Conservation (phyloP, 345 rosid species). For the Noccaea caerulescens region DNA sequence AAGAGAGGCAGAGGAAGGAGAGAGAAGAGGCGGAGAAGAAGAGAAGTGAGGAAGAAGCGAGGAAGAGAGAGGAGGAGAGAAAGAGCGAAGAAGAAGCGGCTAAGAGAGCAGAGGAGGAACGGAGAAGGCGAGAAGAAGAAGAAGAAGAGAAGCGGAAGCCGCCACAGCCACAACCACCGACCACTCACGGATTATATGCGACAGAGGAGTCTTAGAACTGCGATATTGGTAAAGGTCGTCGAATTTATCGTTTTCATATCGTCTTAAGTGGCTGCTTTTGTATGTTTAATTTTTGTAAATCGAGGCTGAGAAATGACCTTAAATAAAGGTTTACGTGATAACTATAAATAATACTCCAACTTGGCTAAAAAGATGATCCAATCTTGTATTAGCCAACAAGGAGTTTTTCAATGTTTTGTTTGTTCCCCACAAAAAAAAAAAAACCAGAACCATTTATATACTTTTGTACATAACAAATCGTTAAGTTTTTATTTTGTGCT, state of each 20-base stretch:
- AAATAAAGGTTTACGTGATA: slow-evolving; percentile 1
- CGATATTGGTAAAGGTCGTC: not conserved
- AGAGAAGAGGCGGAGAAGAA: not conserved
- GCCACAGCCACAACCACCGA: slow-evolving; percentile 23
- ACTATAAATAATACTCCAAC: not conserved
- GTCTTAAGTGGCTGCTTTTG: not conserved
- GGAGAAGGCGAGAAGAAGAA: slow-evolving; percentile 30
- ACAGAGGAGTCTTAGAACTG: not conserved
- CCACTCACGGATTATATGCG: not conserved
- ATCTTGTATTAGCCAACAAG: not conserved
- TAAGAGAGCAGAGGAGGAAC: slow-evolving; percentile 23
- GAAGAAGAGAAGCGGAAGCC: slow-evolving; percentile 19
- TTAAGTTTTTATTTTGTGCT: too few relatives aligned
- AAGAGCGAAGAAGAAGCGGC: not conserved
- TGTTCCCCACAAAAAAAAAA: too few relatives aligned
- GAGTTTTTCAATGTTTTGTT: not conserved
- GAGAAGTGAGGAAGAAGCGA: not conserved
- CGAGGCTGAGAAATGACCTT: not conserved
- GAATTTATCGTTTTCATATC: not conserved
- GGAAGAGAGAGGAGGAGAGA: slow-evolving; percentile 16
- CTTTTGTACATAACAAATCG: too few relatives aligned
- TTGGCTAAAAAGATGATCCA: not conserved
- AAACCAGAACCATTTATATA: too few relatives aligned
- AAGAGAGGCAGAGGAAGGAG: not conserved
- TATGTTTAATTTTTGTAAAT: slow-evolving; percentile 7